Evolutionary conservation across 768 basidiomycete genomes (phyloP).

Genomic region (Podaxis pistillaris): DNA sequence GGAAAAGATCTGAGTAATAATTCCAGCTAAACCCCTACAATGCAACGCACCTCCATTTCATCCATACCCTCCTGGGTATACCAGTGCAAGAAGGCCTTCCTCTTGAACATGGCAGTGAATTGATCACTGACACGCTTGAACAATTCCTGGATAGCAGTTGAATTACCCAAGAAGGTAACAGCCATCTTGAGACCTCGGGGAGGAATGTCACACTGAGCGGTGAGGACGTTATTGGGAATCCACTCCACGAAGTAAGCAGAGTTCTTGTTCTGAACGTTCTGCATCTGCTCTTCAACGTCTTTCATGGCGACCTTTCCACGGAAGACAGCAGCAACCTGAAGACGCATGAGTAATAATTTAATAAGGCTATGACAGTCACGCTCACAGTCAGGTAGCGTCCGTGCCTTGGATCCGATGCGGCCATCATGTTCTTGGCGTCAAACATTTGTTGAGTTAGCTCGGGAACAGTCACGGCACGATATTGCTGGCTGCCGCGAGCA

Average conservation of each 20-base stretch:
- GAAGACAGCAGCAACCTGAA: slow-evolving; percentile 90
- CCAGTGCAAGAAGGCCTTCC: slow-evolving; percentile 99
- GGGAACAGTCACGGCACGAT: slow-evolving; percentile 95
- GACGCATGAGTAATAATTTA: neutral
- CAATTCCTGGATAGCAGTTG: slow-evolving; percentile 94
- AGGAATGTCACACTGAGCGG: slow-evolving; percentile 97
- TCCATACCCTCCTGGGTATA: slow-evolving; percentile 99
- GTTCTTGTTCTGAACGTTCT: slow-evolving; percentile 96
- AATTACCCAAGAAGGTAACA: slow-evolving; percentile 97
- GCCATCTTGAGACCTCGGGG: slow-evolving; percentile 96
- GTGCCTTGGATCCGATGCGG: slow-evolving; percentile 93
- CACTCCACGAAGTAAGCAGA: slow-evolving; percentile 98
- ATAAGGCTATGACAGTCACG: neutral
- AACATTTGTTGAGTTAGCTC: slow-evolving; percentile 99
- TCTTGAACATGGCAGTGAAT: slow-evolving; percentile 99
- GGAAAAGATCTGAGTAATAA: slow-evolving; percentile 12
- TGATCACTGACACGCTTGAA: slow-evolving; percentile 99
- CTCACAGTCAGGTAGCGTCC: slow-evolving; percentile 95
- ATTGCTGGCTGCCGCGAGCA: slow-evolving; percentile 90
- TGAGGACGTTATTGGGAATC: slow-evolving; percentile 99
- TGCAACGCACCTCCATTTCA: slow-evolving; percentile 75
- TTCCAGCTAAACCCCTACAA: neutral
- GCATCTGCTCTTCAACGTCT: slow-evolving; percentile 99
- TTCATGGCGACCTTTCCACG: slow-evolving; percentile 99
- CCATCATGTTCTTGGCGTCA: slow-evolving; percentile 99